phyloP scores from a whole-genome alignment of 2,329 filamentous ascomycete species.

The Fusarium sp. region DNA sequence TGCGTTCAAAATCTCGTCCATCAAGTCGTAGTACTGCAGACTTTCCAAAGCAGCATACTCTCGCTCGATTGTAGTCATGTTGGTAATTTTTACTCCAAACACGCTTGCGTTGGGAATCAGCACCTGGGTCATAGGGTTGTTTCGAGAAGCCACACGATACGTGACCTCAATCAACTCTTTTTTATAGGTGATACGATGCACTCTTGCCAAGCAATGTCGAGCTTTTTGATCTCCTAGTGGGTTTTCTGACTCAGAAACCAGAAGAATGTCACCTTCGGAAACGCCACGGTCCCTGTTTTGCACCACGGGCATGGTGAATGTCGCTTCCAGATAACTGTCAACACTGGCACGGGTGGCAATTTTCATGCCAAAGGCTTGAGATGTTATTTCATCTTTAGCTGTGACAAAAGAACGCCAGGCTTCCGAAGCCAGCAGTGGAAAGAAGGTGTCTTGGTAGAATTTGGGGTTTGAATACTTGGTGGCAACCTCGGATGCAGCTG shows the following conservation, averaged over 20 bases:
- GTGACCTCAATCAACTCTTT: slow-evolving; percentile 85
- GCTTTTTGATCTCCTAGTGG: slow-evolving; percentile 75
- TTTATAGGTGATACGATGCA: slow-evolving; percentile 84
- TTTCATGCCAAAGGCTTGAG: slow-evolving; percentile 87
- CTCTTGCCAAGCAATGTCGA: slow-evolving; percentile 86
- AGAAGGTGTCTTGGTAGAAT: slow-evolving; percentile 90
- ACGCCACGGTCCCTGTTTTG: slow-evolving; percentile 79
- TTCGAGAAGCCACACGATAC: slow-evolving; percentile 80
- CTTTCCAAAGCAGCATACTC: slow-evolving; percentile 94
- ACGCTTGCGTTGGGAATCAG: slow-evolving; percentile 78
- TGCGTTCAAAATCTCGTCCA: slow-evolving; percentile 89
- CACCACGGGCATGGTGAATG: slow-evolving; percentile 78
- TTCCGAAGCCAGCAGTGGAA: slow-evolving; percentile 89
- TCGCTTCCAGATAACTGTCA: slow-evolving; percentile 92
- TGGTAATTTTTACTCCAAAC: slow-evolving; percentile 85
- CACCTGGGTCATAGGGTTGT: slow-evolving; percentile 69
- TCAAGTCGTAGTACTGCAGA: slow-evolving; percentile 94
- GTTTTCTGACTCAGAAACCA: slow-evolving; percentile 80
- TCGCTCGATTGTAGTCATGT: slow-evolving; percentile 93
- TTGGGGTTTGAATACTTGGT: slow-evolving; percentile 80
- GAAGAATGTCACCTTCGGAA: slow-evolving; percentile 87
- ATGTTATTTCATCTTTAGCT: slow-evolving; percentile 85
- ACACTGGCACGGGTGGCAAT: slow-evolving; percentile 89
- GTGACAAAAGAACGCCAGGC: slow-evolving; percentile 96
- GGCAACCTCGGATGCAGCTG: slow-evolving; percentile 79